Percentiles rank a stretch among this genome's conserved stretches.
Evolutionary conservation across 2,329 filamentous ascomycete genomes (phyloP).

Genomic region (Fusarium tuaranense): DNA sequence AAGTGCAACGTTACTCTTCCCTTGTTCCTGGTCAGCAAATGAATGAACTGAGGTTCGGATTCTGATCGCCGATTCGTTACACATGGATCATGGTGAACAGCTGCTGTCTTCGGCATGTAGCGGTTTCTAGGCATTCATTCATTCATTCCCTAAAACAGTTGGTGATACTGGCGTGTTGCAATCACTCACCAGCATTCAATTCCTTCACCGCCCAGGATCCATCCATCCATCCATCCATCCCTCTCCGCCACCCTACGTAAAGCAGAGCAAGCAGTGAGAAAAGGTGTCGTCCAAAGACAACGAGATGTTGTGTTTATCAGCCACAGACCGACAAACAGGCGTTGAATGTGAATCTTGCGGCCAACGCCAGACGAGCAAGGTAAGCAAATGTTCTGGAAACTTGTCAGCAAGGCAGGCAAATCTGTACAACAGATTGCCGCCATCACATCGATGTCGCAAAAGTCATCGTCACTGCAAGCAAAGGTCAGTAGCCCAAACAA

Average conservation of each 20-base stretch:
- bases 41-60: background rate
- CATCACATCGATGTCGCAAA: conserved; percentile 24
- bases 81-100: background rate
- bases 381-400: background rate
- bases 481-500: conserved; percentile 43
- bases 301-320: conserved; percentile 35
- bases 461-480: conserved; percentile 44
- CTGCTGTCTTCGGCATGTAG: background rate
- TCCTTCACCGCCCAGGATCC: background rate
- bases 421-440: background rate
- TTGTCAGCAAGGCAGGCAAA: conserved; percentile 10
- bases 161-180: background rate
- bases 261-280: conserved; percentile 66
- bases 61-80: background rate
- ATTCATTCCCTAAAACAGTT: background rate
- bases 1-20: conserved; percentile 8
- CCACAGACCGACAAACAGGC: conserved; percentile 24
- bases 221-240: conserved; percentile 26
- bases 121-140: background rate
- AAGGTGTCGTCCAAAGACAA: conserved; percentile 47
- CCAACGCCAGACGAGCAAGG: background rate
- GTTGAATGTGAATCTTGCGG: conserved; percentile 13
- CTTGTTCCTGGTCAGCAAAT: background rate
- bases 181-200: background rate
- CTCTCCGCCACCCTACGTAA: conserved; percentile 63